Conservation (phyloP, 2,329 filamentous ascomycete species). For the Botryotinia narcissicola region DNA sequence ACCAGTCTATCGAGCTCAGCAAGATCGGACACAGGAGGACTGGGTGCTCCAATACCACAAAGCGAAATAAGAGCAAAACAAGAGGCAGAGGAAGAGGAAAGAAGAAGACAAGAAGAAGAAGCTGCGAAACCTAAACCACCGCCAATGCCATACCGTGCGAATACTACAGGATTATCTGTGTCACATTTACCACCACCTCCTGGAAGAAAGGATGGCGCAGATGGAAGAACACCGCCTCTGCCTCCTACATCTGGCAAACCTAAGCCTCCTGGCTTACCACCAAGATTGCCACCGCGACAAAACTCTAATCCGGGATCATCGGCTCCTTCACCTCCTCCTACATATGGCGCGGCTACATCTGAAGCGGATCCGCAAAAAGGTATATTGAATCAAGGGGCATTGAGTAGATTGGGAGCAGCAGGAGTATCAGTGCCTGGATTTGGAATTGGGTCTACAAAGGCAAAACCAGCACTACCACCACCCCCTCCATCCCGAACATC, state of each 20-base stretch:
- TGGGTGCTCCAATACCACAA: constrained; percentile 45
- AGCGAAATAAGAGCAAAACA: constrained; percentile 36
- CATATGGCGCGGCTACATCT: constrained; percentile 25
- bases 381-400: constrained; percentile 45
- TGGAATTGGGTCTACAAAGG: constrained; percentile 50
- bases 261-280: constrained; percentile 49
- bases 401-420: constrained; percentile 56
- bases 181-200: constrained; percentile 60
- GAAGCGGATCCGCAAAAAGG: constrained; percentile 37
- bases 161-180: constrained; percentile 61
- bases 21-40: constrained; percentile 41
- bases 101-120: constrained; percentile 34
- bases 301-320: constrained; percentile 39
- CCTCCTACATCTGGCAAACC: constrained; percentile 28
- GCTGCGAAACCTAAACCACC: constrained; percentile 40
- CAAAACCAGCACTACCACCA: constrained; percentile 39
- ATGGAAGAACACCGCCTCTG: constrained; percentile 30
- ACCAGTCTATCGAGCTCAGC: constrained; percentile 26
- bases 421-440: constrained; percentile 66
- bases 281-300: constrained; percentile 54
- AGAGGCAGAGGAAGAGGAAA: constrained; percentile 37
- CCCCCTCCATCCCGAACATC: constrained; percentile 23
- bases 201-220: constrained; percentile 40
- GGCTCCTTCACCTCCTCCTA: constrained; percentile 45
- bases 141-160: constrained; percentile 57